These are phyloP conservation scores for Termitomyces sp. DNA, from an alignment of 768 basidiomycete species.

Conservation along the genomic window DNA sequence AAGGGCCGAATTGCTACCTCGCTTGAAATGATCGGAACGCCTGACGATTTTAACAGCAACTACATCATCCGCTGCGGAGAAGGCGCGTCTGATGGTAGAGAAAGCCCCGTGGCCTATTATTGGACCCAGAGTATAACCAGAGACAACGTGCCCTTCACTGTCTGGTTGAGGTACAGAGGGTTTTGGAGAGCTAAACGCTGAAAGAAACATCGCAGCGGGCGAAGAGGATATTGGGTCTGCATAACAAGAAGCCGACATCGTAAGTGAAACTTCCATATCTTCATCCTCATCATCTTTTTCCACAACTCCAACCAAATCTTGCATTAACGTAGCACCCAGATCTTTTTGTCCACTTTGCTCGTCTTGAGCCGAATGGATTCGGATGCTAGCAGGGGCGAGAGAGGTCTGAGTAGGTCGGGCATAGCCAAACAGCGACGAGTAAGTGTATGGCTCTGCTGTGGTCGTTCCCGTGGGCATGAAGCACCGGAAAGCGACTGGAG, in stretches of 20 bases:
- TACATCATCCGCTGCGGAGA: conserved; percentile 55
- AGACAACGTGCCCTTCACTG: conserved; percentile 62
- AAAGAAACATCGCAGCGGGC: conserved; percentile 73
- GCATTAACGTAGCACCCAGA: conserved; percentile 16
- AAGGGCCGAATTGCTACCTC: conserved; percentile 38
- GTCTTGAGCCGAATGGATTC: background rate
- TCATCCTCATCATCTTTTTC: background rate
- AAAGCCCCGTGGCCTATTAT: conserved; percentile 80
- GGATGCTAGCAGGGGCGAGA: conserved; percentile 4
- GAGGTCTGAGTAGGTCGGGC: conserved; percentile 2
- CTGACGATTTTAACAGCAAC: conserved; percentile 86
- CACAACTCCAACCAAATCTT: conserved; percentile 1
- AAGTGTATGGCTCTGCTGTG: conserved; percentile 2
- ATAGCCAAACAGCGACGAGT: conserved; percentile 1
- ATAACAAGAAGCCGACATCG: conserved; percentile 11
- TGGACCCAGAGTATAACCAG: conserved; percentile 72
- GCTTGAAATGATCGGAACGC: conserved; percentile 51
- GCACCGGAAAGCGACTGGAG: background rate
- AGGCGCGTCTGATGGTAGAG: conserved; percentile 74
- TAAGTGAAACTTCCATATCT: background rate
- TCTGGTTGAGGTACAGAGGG: conserved; percentile 44
- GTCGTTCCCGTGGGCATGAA: conserved; percentile 12
- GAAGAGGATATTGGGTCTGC: conserved; percentile 36
- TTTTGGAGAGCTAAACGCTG: conserved; percentile 49
- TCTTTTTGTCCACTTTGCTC: conserved; percentile 13